Evolutionary conservation across 371 early-diverging fungal genomes (phyloP).

Genomic region (Zychaea mexicana): DNA sequence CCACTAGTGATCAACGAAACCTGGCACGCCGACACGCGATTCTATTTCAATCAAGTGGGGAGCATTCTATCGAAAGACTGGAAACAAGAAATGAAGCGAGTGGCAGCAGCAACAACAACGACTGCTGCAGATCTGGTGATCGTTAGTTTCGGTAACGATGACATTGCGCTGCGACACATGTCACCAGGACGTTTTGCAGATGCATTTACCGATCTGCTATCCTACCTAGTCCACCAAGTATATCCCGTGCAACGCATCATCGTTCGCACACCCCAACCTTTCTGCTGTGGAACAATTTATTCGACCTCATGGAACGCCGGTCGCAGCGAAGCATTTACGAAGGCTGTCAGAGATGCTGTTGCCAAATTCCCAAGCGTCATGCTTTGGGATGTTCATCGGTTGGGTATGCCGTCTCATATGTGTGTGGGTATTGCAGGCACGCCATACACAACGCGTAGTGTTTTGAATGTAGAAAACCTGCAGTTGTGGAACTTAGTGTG

Average conservation of each 20-base stretch:
- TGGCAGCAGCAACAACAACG: constrained; percentile 3
- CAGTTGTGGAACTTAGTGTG: constrained; percentile 40
- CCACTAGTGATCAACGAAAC: constrained; percentile 32
- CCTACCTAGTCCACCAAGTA: constrained; percentile 14
- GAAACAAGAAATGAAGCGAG: constrained; percentile 3
- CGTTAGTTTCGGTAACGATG: constrained; percentile 37
- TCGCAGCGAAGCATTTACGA: constrained; percentile 36
- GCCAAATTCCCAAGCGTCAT: constrained; percentile 11
- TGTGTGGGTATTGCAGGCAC: constrained; percentile 27
- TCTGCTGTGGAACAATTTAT: constrained; percentile 30
- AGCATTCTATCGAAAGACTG: constrained; percentile 18
- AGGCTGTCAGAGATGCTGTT: constrained; percentile 21
- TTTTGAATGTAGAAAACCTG: constrained; percentile 41
- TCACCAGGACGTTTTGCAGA: constrained; percentile 27
- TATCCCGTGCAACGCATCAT: constrained; percentile 41
- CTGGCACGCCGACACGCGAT: constrained; percentile 29
- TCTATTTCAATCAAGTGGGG: constrained; percentile 31
- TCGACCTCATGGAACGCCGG: constrained; percentile 43
- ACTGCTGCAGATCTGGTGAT: constrained; percentile 44
- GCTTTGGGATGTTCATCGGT: constrained; percentile 41
- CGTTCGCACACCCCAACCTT: constrained; percentile 40
- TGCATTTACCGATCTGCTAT: constrained; percentile 20
- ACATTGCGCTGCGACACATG: constrained; percentile 23
- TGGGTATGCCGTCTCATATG: constrained; percentile 34
- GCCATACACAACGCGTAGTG: constrained; percentile 33